These are phyloP conservation scores for Didymella pinodella DNA, from an alignment of 2,329 filamentous ascomycete species.

Conservation along the genomic window DNA sequence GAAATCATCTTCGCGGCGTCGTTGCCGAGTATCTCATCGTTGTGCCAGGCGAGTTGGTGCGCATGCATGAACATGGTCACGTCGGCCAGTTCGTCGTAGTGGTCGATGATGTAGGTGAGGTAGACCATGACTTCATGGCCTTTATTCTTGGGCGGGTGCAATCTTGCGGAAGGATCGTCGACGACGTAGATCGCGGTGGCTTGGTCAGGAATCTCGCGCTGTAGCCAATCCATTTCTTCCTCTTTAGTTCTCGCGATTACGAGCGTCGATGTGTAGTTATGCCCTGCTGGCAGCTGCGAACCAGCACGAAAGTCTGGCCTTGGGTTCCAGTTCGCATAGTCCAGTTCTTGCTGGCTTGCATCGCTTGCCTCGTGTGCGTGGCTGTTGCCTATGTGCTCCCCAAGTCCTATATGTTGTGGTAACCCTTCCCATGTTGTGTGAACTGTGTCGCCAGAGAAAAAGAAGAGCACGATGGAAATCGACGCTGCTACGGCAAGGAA, in stretches of 20 bases:
- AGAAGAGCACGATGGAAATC: constrained; percentile 50
- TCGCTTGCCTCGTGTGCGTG: constrained; percentile 21
- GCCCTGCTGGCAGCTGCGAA: constrained; percentile 51
- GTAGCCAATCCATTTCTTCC: constrained; percentile 65
- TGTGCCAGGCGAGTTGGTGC: constrained; percentile 66
- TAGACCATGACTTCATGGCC: constrained; percentile 71
- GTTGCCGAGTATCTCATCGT: constrained; percentile 59
- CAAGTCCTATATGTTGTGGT: constrained; percentile 53
- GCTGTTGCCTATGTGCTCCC: constrained; percentile 43
- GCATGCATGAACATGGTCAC: constrained; percentile 69
- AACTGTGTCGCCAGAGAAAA: constrained; percentile 47
- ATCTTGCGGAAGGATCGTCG: constrained; percentile 57
- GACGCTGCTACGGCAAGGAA: constrained; percentile 41
- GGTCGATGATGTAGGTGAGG: constrained; percentile 67
- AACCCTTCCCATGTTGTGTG: constrained; percentile 49
- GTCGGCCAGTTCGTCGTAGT: constrained; percentile 67
- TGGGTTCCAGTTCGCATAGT: constrained; percentile 52
- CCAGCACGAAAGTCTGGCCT: constrained; percentile 44
- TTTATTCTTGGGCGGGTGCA: constrained; percentile 64
- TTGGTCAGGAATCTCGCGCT: constrained; percentile 59
- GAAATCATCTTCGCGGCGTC: constrained; percentile 57
- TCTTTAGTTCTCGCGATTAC: constrained; percentile 62
- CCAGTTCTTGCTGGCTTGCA: constrained; percentile 32
- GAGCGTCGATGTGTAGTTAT: constrained; percentile 62
- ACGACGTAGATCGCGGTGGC: constrained; percentile 60